phyloP scores from a whole-genome alignment of 441 rosid species.

The Capsella rubella region DNA sequence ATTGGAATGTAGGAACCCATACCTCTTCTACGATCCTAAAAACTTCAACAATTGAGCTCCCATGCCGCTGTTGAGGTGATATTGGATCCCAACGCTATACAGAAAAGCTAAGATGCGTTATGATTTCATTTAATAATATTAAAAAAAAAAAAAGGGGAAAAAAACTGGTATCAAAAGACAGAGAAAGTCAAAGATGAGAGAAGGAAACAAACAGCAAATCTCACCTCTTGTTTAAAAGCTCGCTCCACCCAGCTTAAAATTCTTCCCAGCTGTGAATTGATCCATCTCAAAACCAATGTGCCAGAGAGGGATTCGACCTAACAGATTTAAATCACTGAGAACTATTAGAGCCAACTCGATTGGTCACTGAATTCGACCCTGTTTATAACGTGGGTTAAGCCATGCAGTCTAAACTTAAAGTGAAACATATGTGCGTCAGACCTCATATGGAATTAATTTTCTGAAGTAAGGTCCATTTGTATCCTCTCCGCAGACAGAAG shows the following conservation, averaged over 20 bases:
- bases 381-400: slow-evolving; percentile 25
- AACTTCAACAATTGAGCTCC: slow-evolving; percentile 95
- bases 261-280: slow-evolving; percentile 93
- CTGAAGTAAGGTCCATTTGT: slow-evolving; percentile 68
- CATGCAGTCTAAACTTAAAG: slow-evolving; percentile 25
- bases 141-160: neutral
- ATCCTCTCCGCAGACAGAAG: slow-evolving; percentile 69
- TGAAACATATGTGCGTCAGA: slow-evolving; percentile 42
- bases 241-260: slow-evolving; percentile 97
- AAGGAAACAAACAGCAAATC: slow-evolving; percentile 22
- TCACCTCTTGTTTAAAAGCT: slow-evolving; percentile 95
- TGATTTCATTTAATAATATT: neutral
- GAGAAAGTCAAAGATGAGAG: slow-evolving; percentile 13
- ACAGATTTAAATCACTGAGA: slow-evolving; percentile 26
- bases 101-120: slow-evolving; percentile 40
- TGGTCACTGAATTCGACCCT: neutral
- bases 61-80: slow-evolving; percentile 97
- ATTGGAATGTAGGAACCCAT: slow-evolving; percentile 27
- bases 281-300: slow-evolving; percentile 95
- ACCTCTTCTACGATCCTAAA: slow-evolving; percentile 99
- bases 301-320: slow-evolving; percentile 96
- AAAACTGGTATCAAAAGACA: slow-evolving; percentile 6
- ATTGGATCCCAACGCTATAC: slow-evolving; percentile 93
- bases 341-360: slow-evolving; percentile 23
- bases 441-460: slow-evolving; percentile 87